Evolutionary conservation across 805 yeast species (phyloP), one percentile per base, ranked within the genome.

Genomic region (Barnettozyma sp.): DNA sequence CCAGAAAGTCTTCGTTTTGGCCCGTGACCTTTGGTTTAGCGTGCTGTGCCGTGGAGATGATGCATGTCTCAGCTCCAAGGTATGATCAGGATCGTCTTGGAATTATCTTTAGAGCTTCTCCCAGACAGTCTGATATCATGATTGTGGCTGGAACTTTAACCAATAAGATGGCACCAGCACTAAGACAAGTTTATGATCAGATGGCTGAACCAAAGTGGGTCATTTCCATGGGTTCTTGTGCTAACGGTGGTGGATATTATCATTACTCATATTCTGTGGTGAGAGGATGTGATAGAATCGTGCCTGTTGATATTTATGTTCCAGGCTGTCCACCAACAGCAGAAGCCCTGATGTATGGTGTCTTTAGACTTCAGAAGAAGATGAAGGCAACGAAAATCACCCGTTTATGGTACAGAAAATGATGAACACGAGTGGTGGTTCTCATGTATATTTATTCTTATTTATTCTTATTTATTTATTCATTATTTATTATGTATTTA

Each of bases 201-300:
- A 85, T 85, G 94, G 86, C 95, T 23, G 92, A 82, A 50, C 95
- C 95, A 31, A 77, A 88, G 64, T 84, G 94, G 94, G 95, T 85
- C 35, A 84, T 84, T 50, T 82, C 92, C 39, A 84, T 84, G 95
- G 95, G 95, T 33, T 80, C 90, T 7, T 84, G 95, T 65, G 95
- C 95, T 44, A 84, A 84, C 58, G 95, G 95, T 44, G 95, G 95
- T 42, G 95, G 95, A 22, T 84, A 84, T 64, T 84, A 84, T 65
- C 94, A 84, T 61, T 84, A 84, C 63, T 81, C 92, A 9, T 84
- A 84, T 64, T 73, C 87, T 27, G 94, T 85, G 18, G 94, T 85
- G 16, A 71, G 95, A 56, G 95, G 95, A 33, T 86, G 92, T 54
- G 95, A 84, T 66, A 68, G 95, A 55, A 70, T 84, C 38, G 79